phyloP scores from a whole-genome alignment of 2,329 filamentous ascomycete species.

The Claviceps capensis region DNA sequence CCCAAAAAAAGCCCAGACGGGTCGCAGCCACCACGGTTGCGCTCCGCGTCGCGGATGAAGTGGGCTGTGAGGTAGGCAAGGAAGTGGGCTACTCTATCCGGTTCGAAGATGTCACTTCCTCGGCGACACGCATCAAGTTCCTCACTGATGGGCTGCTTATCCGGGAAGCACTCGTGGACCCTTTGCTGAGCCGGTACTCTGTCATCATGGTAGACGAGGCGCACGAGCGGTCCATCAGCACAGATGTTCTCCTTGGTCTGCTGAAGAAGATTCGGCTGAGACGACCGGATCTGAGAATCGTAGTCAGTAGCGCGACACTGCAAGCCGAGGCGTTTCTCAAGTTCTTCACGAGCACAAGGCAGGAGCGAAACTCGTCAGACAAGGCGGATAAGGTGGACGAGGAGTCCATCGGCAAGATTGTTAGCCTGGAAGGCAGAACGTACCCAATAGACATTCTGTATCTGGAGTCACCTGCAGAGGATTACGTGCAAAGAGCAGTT shows the following conservation, averaged over 20 bases:
- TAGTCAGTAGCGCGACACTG: conserved; percentile 86
- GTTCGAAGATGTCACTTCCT: conserved; percentile 83
- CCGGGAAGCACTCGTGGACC: conserved; percentile 85
- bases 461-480: conserved; percentile 60
- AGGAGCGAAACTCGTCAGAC: conserved; percentile 17
- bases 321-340: conserved; percentile 75
- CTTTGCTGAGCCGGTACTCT: conserved; percentile 77
- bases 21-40: conserved; percentile 88
- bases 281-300: conserved; percentile 68
- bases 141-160: conserved; percentile 86
- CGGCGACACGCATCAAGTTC: conserved; percentile 81
- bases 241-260: conserved; percentile 78
- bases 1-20: conserved; percentile 53
- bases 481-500: conserved; percentile 76
- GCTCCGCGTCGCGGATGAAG: conserved; percentile 76
- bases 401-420: conserved; percentile 34
- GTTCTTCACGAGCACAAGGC: conserved; percentile 50
- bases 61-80: conserved; percentile 73
- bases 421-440: conserved; percentile 76
- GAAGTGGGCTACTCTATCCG: conserved; percentile 87
- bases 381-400: conserved; percentile 14
- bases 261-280: conserved; percentile 80
- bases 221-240: conserved; percentile 85
- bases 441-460: conserved; percentile 84
- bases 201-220: conserved; percentile 98